Evolutionary conservation across 306 rosid genomes (phyloP), one percentile per base, ranked within the genome.

Genomic region (Dalbergia cultrata): DNA sequence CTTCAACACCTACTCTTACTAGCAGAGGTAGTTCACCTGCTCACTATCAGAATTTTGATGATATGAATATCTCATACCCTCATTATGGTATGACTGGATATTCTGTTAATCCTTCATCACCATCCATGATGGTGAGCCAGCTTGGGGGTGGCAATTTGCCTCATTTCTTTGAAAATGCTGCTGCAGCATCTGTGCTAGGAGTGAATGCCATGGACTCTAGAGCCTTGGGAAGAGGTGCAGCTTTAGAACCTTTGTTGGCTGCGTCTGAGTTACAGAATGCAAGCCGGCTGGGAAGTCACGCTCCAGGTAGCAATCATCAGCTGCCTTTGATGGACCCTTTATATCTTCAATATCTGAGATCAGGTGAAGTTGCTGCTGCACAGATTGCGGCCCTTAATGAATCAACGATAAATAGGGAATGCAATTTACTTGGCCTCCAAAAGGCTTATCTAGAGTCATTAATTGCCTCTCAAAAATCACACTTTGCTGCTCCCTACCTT

Each of bases 281-380:
- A 35, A 87, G 86, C 77, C 85, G 94, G 83, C 35, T 90, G 69
- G 97, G 97, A 57, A 85, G 84, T 83, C 94, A 85, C 19, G 72
- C 90, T 75, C 75, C 87, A 1, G 93, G 94, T 72, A 69, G 80
- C 70, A 60, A 89, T 83, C 88, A 90, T 85, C 97, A 91, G 74
- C 72, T 88, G 4, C 93, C 94, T 16, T 84, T 75, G 87, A 78
- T 92, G 18, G 98, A 95, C 77, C 98, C 99, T 39, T 75, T 85
- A 86, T 88, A 87, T 88, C 89, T 87, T 77, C 97, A 88, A 67
- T 91, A 93, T 85, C 66, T 95, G 72, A 85, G 97, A 88, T 71
- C 97, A 22, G 83, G 92, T 3, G 99, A 95, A 65, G 86, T 86
- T 89, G 93, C 93, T 71, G 90, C 95, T 22, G 97, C 94, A 69